Base-by-base conservation (phyloP, 352 stramenopile species). In the Pythium dissimile region DNA sequence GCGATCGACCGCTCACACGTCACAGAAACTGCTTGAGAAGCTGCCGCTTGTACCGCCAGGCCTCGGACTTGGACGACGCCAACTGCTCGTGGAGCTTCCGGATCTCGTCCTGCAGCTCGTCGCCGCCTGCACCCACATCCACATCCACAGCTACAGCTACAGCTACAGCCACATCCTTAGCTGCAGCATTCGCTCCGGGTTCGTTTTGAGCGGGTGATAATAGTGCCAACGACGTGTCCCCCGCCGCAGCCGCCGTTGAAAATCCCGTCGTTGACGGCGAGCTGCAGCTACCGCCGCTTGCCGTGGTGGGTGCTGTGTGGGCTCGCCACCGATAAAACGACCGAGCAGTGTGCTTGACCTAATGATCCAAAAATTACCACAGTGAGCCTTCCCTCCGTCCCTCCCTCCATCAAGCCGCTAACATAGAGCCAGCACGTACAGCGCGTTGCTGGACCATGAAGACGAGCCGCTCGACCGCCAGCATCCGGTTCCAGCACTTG, bases 11-110 rank as follows among this genome's bases (percentile, higher is more conserved):
- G 13, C 15, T 75, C 45, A 77, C 9, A n/a, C n/a, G n/a, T n/a
- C n/a, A n/a, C n/a, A 89, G 51, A 28, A 88, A 89, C 48, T 92
- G 75, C 64, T 89, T 86, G 16, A 92, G 67, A 39, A 89, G 56
- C 70, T 92, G 82, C 13, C 77, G 74, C 60, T 89, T 92, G 76
- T 89, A 88, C 42, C 71, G 59, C 75, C 75, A 89, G 6, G 75
- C 79, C 55, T 88, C 77, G 5, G 77, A 84, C 59, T 88, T 89
- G 43, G 77, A 84, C 38, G 73, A 79, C 5, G 73, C 73, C 10
- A 89, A 54, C 47, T 89, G 77, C 13, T 88, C 70, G 34, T 88
- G 76, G 5, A 89, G 66, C 58, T 84, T 86, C 15, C 73, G 77
- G 58, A 88, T 85, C 69, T 89, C 79, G 13, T 79, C 48, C 38